Evolutionary conservation across 345 rosid genomes (phyloP), one percentile per base, ranked within the genome.

Genomic region (Moricandia arvensis): DNA sequence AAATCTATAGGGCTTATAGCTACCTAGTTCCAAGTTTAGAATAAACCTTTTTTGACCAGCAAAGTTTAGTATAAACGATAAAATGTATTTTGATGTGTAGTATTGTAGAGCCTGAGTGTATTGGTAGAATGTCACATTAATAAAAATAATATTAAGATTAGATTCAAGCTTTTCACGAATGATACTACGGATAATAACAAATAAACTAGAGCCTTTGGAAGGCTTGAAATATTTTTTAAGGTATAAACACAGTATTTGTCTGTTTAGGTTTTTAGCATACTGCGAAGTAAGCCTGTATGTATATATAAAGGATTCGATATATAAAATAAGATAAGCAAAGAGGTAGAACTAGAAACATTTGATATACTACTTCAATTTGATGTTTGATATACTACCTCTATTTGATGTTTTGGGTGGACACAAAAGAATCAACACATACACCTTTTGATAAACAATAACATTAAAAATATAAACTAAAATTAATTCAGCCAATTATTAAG

Each of bases 1-100:
- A 11, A 65, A 70, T 30, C 9, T 64, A n/a, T n/a, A 69, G 80
- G 55, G 79, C 57, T 75, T 57, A 68, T 66, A 68, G 17, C 17
- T 59, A 15, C 59, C 47, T 54, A 54, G 51, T 35, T 60, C 15
- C 34, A 45, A 55, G 18, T 30, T 30, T 10, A 43, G 16, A 12
- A 43, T 43, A 43, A 43, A 43, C 51, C n/a, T n/a, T n/a, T n/a
- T n/a, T n/a, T n/a, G n/a, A n/a, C n/a, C n/a, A n/a, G n/a, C n/a
- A n/a, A 45, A 55, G 18, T 30, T 30, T 10, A 43, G 16, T 43
- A 43, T 43, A 43, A 43, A 43, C 51, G 12, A 13, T 43, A 43
- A 43, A 41, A 43, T 13, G 51, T 43, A n/a, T 59, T 43, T 30
- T 55, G 55, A 54, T 26, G 31, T 54, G 24, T 54, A 16, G 18